Evolutionary conservation across 2,329 filamentous ascomycete genomes (phyloP).

Genomic region (Pestalotiopsis sp.): DNA sequence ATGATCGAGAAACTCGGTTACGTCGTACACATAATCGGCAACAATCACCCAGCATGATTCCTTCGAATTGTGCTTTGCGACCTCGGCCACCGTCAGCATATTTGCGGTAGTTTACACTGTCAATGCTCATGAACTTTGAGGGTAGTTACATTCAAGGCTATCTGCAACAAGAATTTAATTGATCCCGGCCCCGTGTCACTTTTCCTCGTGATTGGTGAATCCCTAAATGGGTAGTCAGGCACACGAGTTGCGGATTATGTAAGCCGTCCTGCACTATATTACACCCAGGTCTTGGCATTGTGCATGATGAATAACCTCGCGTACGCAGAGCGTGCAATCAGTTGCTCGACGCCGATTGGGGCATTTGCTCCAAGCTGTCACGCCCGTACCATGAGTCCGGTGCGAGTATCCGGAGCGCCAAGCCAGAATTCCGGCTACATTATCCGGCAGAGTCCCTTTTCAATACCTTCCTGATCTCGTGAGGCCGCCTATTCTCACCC

Average conservation of each 20-base stretch:
- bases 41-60: slow-evolving; percentile 68
- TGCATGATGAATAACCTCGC: not conserved
- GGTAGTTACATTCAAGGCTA: not conserved
- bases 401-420: not conserved
- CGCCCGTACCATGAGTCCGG: not conserved
- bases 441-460: not conserved
- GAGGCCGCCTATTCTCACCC: too few species aligned
- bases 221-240: not conserved
- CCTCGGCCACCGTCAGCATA: slow-evolving; percentile 11
- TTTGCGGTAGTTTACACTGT: not conserved
- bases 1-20: slow-evolving; percentile 61
- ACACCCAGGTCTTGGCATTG: not conserved
- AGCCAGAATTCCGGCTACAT: not conserved
- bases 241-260: not conserved
- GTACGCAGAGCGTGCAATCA: not conserved
- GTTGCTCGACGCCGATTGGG: not conserved
- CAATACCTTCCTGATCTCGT: too few species aligned
- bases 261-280: not conserved
- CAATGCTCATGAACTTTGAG: not conserved
- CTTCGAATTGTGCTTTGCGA: slow-evolving; percentile 43
- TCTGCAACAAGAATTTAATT: not conserved
- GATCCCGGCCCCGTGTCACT: not conserved
- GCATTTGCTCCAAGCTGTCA: not conserved
- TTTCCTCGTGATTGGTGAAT: not conserved
- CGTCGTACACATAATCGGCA: slow-evolving; percentile 68